phyloP scores from a whole-genome alignment of 345 rosid species.

The Gossypium thurberi region DNA sequence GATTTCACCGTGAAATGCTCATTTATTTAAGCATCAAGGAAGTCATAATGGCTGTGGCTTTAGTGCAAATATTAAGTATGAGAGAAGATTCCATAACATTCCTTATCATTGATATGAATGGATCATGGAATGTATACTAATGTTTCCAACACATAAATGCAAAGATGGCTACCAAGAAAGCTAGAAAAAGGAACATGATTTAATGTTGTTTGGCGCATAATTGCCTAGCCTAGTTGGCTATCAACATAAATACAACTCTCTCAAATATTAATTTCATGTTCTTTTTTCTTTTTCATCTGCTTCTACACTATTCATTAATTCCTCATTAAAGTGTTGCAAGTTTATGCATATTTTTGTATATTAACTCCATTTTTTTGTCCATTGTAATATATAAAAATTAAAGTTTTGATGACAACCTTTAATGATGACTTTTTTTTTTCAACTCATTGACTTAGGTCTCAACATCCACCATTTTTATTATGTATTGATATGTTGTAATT shows the following conservation, averaged over 20 bases:
- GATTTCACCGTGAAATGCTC: background rate
- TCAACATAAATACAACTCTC: background rate
- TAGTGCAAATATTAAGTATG: background rate
- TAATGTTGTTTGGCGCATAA: background rate
- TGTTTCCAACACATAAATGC: conserved; percentile 8
- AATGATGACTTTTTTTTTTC: too few relatives aligned
- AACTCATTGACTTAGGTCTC: too few relatives aligned
- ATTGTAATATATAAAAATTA: too few relatives aligned
- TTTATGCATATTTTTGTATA: background rate
- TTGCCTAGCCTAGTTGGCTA: background rate
- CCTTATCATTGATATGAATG: background rate
- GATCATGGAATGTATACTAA: background rate
- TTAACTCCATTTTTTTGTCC: background rate
- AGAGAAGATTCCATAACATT: background rate
- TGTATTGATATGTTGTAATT: too few relatives aligned
- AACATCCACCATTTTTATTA: too few relatives aligned
- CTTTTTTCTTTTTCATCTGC: too few relatives aligned
- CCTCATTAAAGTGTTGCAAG: background rate
- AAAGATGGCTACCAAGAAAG: background rate
- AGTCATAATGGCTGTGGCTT: too few relatives aligned
- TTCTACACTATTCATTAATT: background rate
- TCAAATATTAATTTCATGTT: background rate
- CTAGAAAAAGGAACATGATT: background rate
- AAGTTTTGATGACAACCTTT: too few relatives aligned
- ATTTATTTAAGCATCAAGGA: background rate